These are phyloP conservation scores for Agroathelia rolfsii DNA, from an alignment of 1,284 basidiomycete genomes.

Conservation along the genomic window DNA sequence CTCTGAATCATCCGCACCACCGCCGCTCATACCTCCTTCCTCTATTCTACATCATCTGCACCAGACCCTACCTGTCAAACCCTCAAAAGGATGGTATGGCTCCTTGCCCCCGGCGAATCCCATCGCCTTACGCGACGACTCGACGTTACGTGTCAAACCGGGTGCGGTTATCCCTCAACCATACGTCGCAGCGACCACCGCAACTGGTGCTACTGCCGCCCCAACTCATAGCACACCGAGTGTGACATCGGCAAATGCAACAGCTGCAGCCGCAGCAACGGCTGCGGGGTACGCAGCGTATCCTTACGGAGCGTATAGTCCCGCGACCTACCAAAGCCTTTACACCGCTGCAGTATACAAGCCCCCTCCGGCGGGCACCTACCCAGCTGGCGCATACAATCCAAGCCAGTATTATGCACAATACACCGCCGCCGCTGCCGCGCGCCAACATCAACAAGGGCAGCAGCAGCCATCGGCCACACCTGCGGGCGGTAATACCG, in stretches of 20 bases:
- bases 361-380: constrained; percentile 13
- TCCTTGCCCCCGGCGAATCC: constrained; percentile 51
- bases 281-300: constrained; percentile 18
- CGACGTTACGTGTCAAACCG: constrained; percentile 52
- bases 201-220: constrained; percentile 31
- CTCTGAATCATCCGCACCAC: constrained; percentile 21
- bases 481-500: constrained; percentile 1
- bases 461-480: constrained; percentile 11
- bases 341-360: constrained; percentile 16
- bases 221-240: constrained; percentile 17
- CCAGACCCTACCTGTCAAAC: constrained; percentile 49
- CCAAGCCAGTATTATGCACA: constrained; percentile 21
- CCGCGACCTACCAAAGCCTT: constrained; percentile 19
- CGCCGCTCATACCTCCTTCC: constrained; percentile 48
- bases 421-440: constrained; percentile 13
- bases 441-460: no score
- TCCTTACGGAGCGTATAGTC: constrained; percentile 16
- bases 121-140: constrained; percentile 60
- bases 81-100: constrained; percentile 61
- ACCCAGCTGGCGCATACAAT: constrained; percentile 21
- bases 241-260: constrained; percentile 15
- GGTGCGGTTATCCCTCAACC: no score
- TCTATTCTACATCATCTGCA: constrained; percentile 57
- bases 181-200: no score
- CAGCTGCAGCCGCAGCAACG: constrained; percentile 11